These are phyloP conservation scores for Monosporascus sp. DNA, from an alignment of 2,329 filamentous ascomycete species.

Conservation along the genomic window DNA sequence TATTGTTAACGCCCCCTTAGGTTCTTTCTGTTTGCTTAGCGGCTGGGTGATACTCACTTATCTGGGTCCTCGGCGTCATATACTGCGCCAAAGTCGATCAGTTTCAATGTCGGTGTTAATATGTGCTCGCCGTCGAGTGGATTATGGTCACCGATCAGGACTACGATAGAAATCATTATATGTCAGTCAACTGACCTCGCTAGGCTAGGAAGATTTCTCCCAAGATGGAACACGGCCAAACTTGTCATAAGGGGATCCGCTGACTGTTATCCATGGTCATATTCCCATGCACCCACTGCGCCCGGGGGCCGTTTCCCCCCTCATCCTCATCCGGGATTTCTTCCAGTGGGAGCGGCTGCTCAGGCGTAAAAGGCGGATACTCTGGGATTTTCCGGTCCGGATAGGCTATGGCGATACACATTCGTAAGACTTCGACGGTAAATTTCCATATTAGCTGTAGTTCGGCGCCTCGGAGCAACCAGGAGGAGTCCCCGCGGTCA, in stretches of 20 bases:
- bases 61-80: too few species aligned
- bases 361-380: not conserved
- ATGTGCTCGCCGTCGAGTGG: not conserved
- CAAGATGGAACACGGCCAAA: too few species aligned
- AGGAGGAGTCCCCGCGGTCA: not conserved
- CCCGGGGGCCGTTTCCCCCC: accelerated
- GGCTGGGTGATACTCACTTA: too few species aligned
- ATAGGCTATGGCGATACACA: not conserved
- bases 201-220: too few species aligned
- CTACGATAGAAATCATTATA: not conserved
- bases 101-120: not conserved
- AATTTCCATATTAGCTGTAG: too few species aligned
- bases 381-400: not conserved
- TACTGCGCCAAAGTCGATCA: not conserved
- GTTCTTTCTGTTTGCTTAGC: not conserved
- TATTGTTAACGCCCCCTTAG: not conserved
- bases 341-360: not conserved
- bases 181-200: too few species aligned
- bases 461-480: too few species aligned
- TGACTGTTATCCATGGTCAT: not conserved
- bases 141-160: not conserved
- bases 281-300: not conserved
- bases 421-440: not conserved
- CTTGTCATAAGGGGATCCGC: not conserved
- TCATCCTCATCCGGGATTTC: not conserved